Evolutionary conservation across 2,329 filamentous ascomycete genomes (phyloP).

Genomic region (Penicillium sp.): DNA sequence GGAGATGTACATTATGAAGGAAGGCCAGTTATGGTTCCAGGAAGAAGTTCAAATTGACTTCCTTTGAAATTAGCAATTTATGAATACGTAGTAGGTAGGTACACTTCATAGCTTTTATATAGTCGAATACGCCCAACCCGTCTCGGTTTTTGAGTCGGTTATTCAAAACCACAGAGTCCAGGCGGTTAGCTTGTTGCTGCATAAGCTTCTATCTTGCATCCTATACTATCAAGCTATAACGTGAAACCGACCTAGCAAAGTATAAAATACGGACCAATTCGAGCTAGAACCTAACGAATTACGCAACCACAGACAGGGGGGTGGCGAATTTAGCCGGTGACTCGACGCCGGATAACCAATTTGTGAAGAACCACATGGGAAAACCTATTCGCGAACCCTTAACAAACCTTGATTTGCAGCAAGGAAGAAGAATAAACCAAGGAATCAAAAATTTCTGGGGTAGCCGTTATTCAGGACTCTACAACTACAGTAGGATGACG

Average conservation of each 20-base stretch:
- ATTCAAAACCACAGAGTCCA: neutral
- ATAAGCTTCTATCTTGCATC: neutral
- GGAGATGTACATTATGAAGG: neutral
- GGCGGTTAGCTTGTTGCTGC: neutral
- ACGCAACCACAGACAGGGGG: neutral
- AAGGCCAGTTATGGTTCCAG: neutral
- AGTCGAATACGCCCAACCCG: neutral
- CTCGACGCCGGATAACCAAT: neutral
- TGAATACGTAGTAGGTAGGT: neutral
- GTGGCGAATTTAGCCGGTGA: neutral
- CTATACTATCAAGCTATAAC: neutral
- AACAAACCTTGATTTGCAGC: neutral
- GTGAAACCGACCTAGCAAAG: neutral
- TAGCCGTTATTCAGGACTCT: too few species aligned
- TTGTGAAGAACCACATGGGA: neutral
- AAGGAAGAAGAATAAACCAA: neutral
- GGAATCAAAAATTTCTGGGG: too few species aligned
- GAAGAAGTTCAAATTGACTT: neutral
- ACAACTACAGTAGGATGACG: neutral
- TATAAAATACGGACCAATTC: neutral
- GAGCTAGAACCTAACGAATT: neutral
- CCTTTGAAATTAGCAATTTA: too few species aligned
- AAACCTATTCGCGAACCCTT: neutral
- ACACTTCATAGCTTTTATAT: neutral
- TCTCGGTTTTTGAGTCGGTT: neutral